Evolutionary conservation across 257 asterid species (phyloP).

Genomic region (Solanum piurae): DNA sequence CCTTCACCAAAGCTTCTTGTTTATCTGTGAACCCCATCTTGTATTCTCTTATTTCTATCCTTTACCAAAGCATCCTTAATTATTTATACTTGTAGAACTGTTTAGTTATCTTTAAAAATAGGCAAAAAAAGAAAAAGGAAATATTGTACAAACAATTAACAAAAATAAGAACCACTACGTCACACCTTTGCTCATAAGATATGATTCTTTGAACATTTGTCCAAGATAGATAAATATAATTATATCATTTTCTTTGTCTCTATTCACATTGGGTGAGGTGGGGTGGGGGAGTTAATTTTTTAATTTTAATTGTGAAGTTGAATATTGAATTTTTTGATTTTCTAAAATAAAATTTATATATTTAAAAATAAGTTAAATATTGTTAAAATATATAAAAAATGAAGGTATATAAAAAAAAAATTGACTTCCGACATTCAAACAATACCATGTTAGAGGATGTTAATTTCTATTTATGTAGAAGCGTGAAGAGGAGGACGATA

Average conservation of each 20-base stretch:
- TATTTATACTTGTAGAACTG: neutral
- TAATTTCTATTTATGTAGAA: no score
- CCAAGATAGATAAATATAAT: neutral
- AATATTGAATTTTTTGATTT: no score
- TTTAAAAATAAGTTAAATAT: no score
- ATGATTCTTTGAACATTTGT: neutral
- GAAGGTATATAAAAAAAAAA: no score
- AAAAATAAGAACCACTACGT: neutral
- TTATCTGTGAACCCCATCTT: constrained; percentile 44
- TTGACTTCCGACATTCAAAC: neutral
- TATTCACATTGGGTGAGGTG: neutral
- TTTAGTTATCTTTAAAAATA: neutral
- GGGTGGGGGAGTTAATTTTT: neutral
- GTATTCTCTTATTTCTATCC: constrained; percentile 6
- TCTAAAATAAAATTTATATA: no score
- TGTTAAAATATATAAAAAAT: no score
- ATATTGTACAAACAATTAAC: neutral
- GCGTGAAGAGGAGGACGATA: neutral
- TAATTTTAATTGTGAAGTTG: neutral
- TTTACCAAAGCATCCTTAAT: constrained; percentile 23
- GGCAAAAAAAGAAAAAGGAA: neutral
- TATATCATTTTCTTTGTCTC: neutral
- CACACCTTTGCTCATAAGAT: neutral
- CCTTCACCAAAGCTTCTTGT: constrained; percentile 53
- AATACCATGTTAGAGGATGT: neutral